These are phyloP conservation scores for Ocimum tenuiflorum DNA, from an alignment of 257 asterid species.

Conservation along the genomic window DNA sequence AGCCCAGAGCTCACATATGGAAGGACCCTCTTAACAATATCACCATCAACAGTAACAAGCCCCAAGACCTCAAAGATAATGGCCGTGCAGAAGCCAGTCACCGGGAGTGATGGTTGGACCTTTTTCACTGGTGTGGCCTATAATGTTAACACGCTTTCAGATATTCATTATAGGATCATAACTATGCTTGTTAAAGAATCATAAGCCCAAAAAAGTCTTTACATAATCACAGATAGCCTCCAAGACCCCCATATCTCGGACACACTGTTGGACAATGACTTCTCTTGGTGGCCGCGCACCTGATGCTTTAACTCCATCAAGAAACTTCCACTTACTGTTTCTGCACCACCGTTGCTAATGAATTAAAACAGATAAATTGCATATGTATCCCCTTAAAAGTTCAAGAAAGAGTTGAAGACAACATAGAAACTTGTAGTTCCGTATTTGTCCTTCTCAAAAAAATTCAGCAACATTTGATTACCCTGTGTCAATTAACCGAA, in stretches of 20 bases:
- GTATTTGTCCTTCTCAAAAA: background rate
- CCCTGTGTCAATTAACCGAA: slow-evolving; percentile 70
- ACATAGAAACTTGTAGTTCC: background rate
- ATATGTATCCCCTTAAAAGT: background rate
- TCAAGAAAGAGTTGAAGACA: background rate
- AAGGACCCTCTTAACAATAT: slow-evolving; percentile 56
- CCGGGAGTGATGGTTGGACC: slow-evolving; percentile 50
- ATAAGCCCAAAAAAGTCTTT: slow-evolving; percentile 21
- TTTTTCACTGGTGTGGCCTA: slow-evolving; percentile 65
- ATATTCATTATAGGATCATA: background rate
- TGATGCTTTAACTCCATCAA: slow-evolving; percentile 72
- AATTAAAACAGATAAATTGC: background rate
- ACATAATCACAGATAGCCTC: slow-evolving; percentile 75
- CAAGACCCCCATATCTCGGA: slow-evolving; percentile 67
- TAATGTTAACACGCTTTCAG: slow-evolving; percentile 23
- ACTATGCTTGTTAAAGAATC: background rate
- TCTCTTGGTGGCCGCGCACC: slow-evolving; percentile 85
- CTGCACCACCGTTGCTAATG: slow-evolving; percentile 39
- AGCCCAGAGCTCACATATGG: slow-evolving; percentile 64
- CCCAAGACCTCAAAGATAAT: slow-evolving; percentile 75
- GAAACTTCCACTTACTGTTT: slow-evolving; percentile 78
- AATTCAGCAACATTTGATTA: slow-evolving; percentile 21
- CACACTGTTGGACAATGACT: slow-evolving; percentile 75
- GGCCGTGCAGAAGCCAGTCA: slow-evolving; percentile 71
- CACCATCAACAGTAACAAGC: slow-evolving; percentile 42